These are phyloP conservation scores for Talaromyces sp. DNA, from an alignment of 2,329 filamentous ascomycete species.

Conservation along the genomic window DNA sequence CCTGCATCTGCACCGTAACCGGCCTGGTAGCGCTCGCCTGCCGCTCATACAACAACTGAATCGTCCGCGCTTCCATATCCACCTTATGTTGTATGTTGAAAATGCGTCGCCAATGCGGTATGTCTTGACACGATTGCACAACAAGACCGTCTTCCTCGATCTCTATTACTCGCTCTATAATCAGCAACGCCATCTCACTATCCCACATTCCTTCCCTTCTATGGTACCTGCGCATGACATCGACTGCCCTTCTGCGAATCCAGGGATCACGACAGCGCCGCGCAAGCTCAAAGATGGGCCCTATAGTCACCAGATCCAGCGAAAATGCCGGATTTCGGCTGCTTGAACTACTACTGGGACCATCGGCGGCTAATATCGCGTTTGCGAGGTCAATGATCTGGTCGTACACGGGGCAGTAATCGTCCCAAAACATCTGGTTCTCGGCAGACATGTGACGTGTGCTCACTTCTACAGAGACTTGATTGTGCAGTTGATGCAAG, in stretches of 20 bases:
- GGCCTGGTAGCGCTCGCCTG: conserved; percentile 5
- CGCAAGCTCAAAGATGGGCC: conserved; percentile 6
- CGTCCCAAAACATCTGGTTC: conserved; percentile 10
- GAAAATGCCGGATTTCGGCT: neutral
- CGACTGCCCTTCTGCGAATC: conserved; percentile 3
- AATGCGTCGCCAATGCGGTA: conserved; percentile 9
- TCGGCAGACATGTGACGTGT: neutral
- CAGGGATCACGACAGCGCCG: conserved; percentile 9
- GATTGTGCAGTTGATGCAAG: conserved; percentile 8
- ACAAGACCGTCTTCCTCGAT: conserved; percentile 7
- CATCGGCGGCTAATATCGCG: neutral
- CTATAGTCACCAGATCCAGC: neutral
- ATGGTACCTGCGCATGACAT: conserved; percentile 1
- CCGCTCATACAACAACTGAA: conserved; percentile 6
- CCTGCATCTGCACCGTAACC: conserved; percentile 3
- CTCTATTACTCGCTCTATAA: conserved; percentile 2
- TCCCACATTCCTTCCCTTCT: conserved; percentile 14
- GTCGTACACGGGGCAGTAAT: conserved; percentile 1
- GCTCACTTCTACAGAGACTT: conserved; percentile 5
- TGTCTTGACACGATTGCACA: neutral
- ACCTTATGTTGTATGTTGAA: conserved; percentile 4
- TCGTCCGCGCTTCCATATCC: conserved; percentile 5
- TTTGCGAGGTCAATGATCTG: neutral
- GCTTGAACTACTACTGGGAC: neutral
- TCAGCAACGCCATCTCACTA: neutral